A percentile compares a stretch with the other conserved stretches of the same genome.
Conservation (phyloP, 164 flowering plant genomes). For the Akebia trifoliata region DNA sequence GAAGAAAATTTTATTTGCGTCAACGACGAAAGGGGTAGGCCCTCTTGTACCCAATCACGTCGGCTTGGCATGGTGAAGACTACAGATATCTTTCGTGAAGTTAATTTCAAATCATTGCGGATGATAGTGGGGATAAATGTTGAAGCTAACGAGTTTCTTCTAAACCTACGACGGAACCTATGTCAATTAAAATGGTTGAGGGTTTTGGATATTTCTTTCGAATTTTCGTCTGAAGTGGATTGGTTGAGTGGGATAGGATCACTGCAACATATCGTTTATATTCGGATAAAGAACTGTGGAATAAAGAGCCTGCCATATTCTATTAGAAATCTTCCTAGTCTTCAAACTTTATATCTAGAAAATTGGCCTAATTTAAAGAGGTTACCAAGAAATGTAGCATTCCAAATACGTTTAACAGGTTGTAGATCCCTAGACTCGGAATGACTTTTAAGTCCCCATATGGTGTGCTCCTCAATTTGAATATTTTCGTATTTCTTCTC, state of each 20-base stretch:
- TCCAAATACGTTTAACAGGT: too few relatives aligned
- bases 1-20: background rate
- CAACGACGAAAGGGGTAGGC: background rate
- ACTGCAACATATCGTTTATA: background rate
- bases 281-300: background rate
- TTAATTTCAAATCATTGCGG: slow-evolving; percentile 1
- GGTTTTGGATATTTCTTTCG: background rate
- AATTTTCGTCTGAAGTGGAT: background rate
- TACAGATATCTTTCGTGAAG: background rate
- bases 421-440: background rate
- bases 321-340: background rate
- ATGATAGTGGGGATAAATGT: background rate
- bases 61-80: background rate
- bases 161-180: background rate
- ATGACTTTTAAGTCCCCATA: too few relatives aligned
- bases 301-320: background rate
- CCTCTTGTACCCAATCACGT: background rate
- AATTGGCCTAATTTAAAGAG: background rate
- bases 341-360: background rate
- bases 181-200: background rate
- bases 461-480: too few relatives aligned
- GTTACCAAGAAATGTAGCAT: background rate
- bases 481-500: too few relatives aligned
- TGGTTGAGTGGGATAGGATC: slow-evolving; percentile 6
- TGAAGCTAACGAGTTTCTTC: background rate